Evolutionary conservation across 2,329 filamentous ascomycete species (phyloP).

Genomic region (Xylaria multiplex): DNA sequence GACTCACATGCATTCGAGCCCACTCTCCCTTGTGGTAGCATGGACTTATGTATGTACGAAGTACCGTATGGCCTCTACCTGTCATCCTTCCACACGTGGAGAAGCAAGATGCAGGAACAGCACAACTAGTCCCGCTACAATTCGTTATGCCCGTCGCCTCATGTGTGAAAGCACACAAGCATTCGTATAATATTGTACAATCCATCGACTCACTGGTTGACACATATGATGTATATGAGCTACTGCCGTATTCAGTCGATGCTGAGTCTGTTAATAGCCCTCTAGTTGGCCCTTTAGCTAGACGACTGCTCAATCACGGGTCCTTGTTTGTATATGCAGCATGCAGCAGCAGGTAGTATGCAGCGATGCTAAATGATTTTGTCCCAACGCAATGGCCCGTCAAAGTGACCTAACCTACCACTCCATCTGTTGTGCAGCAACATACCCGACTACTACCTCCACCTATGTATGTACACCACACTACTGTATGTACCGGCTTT

Average conservation of each 20-base stretch:
- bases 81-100: slow-evolving; percentile 35
- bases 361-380: slow-evolving; percentile 5
- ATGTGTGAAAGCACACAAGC: neutral
- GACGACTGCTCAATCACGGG: neutral
- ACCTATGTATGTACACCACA: neutral
- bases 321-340: slow-evolving; percentile 8
- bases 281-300: neutral
- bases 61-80: slow-evolving; percentile 14
- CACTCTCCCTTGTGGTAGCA: neutral
- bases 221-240: slow-evolving; percentile 10
- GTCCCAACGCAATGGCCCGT: slow-evolving; percentile 24
- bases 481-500: too few species aligned
- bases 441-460: too few species aligned
- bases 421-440: neutral
- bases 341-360: neutral
- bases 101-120: slow-evolving; percentile 35
- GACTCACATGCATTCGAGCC: neutral
- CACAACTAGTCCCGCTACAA: slow-evolving; percentile 13
- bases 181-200: slow-evolving; percentile 5
- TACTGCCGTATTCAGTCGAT: neutral
- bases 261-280: slow-evolving; percentile 10
- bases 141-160: neutral
- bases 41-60: neutral
- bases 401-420: neutral
- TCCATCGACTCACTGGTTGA: slow-evolving; percentile 15